Conservation (phyloP, 2,329 filamentous ascomycete genomes). For the Aspergillus sergii region DNA sequence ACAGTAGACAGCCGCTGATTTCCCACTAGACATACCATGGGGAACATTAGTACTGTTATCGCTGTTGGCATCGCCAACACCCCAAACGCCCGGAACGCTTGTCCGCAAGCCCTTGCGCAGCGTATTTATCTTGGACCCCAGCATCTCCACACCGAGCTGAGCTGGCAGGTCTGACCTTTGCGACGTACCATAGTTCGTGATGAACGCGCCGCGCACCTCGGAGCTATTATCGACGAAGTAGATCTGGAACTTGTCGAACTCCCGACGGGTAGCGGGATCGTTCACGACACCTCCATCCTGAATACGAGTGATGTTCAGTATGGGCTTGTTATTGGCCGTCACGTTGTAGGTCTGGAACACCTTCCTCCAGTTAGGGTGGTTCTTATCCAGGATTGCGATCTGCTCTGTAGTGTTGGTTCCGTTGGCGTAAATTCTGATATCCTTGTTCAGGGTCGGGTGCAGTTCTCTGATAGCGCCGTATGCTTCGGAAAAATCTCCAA, state of each 20-base stretch:
- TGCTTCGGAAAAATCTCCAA: constrained; percentile 34
- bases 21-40: not conserved
- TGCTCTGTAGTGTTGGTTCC: not conserved
- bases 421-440: not conserved
- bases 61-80: not conserved
- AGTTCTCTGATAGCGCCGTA: not conserved
- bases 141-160: not conserved
- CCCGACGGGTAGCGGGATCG: not conserved
- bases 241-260: not conserved
- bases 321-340: not conserved
- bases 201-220: not conserved
- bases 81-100: not conserved
- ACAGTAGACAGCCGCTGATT: not conserved
- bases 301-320: not conserved
- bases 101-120: not conserved
- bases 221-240: not conserved
- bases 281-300: not conserved
- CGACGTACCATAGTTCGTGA: not conserved
- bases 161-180: not conserved
- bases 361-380: not conserved
- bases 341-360: not conserved
- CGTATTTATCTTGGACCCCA: not conserved
- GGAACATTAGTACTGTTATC: not conserved
- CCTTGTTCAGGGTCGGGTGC: not conserved
- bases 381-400: not conserved